A percentile compares a stretch with the other conserved stretches of the same genome.
These are phyloP conservation scores for Botrytis porri DNA, from an alignment of 2,329 filamentous ascomycete genomes.

Conservation along the genomic window DNA sequence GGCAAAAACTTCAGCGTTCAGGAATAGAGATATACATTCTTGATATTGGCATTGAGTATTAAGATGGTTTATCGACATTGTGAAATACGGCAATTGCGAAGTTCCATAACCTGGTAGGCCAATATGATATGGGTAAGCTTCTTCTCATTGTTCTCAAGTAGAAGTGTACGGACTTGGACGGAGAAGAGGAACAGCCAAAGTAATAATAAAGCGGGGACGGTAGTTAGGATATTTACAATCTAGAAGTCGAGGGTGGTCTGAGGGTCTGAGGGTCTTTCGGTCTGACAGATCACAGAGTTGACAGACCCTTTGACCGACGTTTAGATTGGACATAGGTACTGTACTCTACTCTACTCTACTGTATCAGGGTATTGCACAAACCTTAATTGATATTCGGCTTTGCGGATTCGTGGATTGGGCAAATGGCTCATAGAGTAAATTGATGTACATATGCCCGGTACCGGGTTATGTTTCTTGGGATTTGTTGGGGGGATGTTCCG, in stretches of 20 bases:
- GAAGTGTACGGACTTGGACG: too few species aligned
- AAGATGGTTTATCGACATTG: neutral
- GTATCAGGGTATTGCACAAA: neutral
- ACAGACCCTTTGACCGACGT: neutral
- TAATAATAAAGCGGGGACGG: neutral
- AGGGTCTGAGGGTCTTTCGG: too few species aligned
- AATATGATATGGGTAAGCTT: too few species aligned
- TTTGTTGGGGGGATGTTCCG: neutral
- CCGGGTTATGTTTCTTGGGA: neutral
- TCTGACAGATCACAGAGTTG: neutral
- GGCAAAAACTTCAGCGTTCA: slow-evolving; percentile 24
- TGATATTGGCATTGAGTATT: neutral
- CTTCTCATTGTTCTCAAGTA: too few species aligned
- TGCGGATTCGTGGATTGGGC: too few species aligned
- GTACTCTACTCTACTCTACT: neutral
- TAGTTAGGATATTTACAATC: too few species aligned
- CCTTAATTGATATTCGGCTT: neutral
- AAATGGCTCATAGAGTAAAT: neutral
- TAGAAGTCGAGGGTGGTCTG: neutral
- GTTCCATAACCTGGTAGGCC: too few species aligned
- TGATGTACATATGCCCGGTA: neutral
- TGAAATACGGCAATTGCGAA: neutral
- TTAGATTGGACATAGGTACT: neutral
- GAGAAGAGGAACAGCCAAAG: neutral
- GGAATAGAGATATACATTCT: slow-evolving; percentile 30